Conservation (phyloP, 2,329 filamentous ascomycete species). For the Colletotrichum sublineola region DNA sequence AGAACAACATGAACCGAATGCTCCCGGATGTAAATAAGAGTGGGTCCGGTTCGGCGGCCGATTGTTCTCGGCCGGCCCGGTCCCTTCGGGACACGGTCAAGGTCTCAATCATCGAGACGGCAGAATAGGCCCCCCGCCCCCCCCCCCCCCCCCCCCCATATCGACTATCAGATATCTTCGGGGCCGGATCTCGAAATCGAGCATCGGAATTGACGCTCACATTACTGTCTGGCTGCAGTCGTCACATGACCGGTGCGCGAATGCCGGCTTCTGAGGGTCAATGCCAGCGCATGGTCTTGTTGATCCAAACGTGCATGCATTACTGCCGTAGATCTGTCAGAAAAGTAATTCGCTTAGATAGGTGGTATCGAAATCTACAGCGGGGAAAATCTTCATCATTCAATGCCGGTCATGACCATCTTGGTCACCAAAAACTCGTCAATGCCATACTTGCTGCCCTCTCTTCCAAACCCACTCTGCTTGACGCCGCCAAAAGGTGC, state of each 20-base stretch:
- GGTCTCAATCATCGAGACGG: neutral
- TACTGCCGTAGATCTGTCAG: neutral
- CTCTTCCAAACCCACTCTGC: slow-evolving; percentile 62
- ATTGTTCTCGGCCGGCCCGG: slow-evolving; percentile 19
- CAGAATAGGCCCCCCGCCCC: neutral
- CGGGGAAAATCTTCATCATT: neutral
- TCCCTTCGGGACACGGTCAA: neutral
- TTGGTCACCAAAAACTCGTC: slow-evolving; percentile 42
- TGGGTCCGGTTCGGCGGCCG: slow-evolving; percentile 13
- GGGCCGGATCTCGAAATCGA: neutral
- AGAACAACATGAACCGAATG: neutral
- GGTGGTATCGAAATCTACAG: neutral
- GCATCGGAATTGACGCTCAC: neutral
- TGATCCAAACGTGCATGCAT: neutral
- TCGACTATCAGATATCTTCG: neutral
- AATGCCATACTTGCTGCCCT: slow-evolving; percentile 56
- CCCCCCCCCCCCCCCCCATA: no score
- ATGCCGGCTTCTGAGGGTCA: neutral
- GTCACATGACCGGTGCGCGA: no score
- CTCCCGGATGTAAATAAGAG: slow-evolving; percentile 4
- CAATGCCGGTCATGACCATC: slow-evolving; percentile 42
- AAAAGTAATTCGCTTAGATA: neutral
- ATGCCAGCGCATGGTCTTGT: no score
- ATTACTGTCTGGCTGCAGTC: neutral
- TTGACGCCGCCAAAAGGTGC: slow-evolving; percentile 63